These are phyloP conservation scores for Peltaster fructicola DNA, from an alignment of 2,329 filamentous ascomycete species.

Conservation along the genomic window DNA sequence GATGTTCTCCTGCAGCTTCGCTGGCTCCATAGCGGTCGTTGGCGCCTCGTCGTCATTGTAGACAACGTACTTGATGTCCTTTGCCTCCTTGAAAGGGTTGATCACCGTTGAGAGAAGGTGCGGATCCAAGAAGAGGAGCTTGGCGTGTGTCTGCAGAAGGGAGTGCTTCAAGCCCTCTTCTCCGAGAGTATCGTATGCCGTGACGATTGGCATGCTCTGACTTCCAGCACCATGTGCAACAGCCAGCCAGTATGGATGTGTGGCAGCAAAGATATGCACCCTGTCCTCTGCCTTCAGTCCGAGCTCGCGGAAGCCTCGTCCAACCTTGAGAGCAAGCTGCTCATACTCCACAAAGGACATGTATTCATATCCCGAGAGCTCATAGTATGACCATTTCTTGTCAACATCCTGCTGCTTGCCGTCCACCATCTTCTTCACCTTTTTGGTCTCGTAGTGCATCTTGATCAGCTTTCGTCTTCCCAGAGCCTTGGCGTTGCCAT, in stretches of 20 bases:
- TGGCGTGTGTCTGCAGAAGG: slow-evolving; percentile 60
- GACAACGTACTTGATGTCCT: slow-evolving; percentile 38
- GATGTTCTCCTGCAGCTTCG: slow-evolving; percentile 34
- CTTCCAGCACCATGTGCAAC: slow-evolving; percentile 52
- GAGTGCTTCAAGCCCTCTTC: slow-evolving; percentile 73
- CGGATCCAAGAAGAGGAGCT: slow-evolving; percentile 75
- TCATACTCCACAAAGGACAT: slow-evolving; percentile 67
- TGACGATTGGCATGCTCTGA: slow-evolving; percentile 82
- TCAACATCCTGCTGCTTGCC: slow-evolving; percentile 64
- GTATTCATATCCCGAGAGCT: slow-evolving; percentile 62
- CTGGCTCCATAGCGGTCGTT: slow-evolving; percentile 16
- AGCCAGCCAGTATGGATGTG: slow-evolving; percentile 67
- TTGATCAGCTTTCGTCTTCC: slow-evolving; percentile 58
- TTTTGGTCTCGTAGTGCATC: slow-evolving; percentile 70
- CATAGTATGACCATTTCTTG: slow-evolving; percentile 83
- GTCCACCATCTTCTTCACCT: slow-evolving; percentile 74
- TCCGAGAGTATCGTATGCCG: slow-evolving; percentile 85
- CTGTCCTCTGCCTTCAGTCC: slow-evolving; percentile 50
- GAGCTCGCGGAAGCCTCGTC: slow-evolving; percentile 55
- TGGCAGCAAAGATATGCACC: slow-evolving; percentile 71
- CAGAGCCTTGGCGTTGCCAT: slow-evolving; percentile 33
- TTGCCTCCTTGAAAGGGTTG: slow-evolving; percentile 36
- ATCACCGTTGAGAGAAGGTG: slow-evolving; percentile 42
- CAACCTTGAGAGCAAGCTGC: slow-evolving; percentile 48
- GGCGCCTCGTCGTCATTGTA: slow-evolving; percentile 35